Evolutionary conservation across 139 green algal genomes (phyloP).

Genomic region (Prasinococcaceae sp.): DNA sequence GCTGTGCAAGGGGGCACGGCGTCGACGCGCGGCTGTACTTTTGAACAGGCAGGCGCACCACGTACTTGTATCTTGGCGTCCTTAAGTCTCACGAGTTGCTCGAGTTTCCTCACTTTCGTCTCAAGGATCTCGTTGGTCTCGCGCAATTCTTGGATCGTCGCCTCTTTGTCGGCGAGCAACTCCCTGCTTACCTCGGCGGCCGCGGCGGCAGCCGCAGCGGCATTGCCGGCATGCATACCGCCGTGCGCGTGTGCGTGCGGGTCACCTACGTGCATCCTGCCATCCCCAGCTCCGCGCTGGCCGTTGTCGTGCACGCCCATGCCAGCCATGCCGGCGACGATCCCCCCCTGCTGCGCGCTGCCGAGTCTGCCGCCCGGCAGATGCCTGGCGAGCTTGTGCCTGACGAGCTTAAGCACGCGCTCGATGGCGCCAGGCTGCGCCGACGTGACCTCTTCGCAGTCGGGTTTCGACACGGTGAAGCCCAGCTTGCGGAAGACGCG

Average conservation of each 20-base stretch:
- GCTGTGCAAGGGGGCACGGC: too few species aligned
- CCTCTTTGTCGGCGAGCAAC: conserved; percentile 29
- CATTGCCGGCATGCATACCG: neutral
- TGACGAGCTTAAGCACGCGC: conserved; percentile 36
- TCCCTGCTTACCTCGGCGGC: too few species aligned
- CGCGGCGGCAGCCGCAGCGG: too few species aligned
- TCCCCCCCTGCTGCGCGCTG: too few species aligned
- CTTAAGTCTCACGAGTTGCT: conserved; percentile 81
- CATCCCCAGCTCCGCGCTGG: too few species aligned
- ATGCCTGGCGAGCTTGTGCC: conserved; percentile 40
- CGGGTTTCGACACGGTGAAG: conserved; percentile 39
- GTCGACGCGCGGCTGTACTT: too few species aligned
- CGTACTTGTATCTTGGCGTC: conserved; percentile 86
- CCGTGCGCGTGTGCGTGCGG: neutral
- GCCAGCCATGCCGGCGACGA: too few species aligned
- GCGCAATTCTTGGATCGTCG: conserved; percentile 51
- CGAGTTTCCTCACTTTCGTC: conserved; percentile 76
- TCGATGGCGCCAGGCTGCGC: neutral
- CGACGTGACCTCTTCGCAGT: conserved; percentile 42
- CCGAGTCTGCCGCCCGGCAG: conserved; percentile 1
- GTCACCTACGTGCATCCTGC: too few species aligned
- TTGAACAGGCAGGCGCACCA: too few species aligned
- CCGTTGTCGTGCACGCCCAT: too few species aligned
- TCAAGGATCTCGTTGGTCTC: conserved; percentile 77
- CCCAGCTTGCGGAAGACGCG: conserved; percentile 67